Evolutionary conservation across 148 eudicot genomes (phyloP), one percentile per base, ranked within the genome.

Genomic region (Suaeda aralocaspica): DNA sequence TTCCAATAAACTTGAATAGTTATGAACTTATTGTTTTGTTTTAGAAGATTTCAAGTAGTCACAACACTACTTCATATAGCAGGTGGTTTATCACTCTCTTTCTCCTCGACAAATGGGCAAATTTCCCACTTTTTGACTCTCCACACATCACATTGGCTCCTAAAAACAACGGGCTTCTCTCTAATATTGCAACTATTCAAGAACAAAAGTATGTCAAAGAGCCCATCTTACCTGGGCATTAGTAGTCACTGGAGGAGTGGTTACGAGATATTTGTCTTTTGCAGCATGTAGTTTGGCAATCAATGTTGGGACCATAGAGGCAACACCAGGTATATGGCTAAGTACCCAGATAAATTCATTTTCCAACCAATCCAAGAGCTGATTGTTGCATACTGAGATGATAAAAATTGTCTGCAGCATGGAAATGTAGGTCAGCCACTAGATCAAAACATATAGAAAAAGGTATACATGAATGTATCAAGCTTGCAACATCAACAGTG

Each of bases 341-440:
- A 87, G 82, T 80, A 94, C 76, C 97, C 97, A 78, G 68, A 91
- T 84, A 55, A 95, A 72, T 82, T 91, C 90, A 66, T 91, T 95
- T 73, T 95, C 99, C 12, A 95, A 79, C 97, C 94, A 95, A 78
- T 91, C 78, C 34, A 95, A 82, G 56, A 95, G 99, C 72, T 95
- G 99, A 80, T 95, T 95, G 76, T 95, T 91, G 86, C 99, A 95
- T 44, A 95, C 90, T 24, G 88, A 82, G 64, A 95, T 95, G 53
- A 95, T 86, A 68, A 95, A 95, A 45, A 91, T 74, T 0, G 99
- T 95, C 99, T 95, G 94, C 74, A 74, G 41, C 70, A 75, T 13
- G 67, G 53, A 50, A 57, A 46, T n/a, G 44, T 41, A 66, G 34
- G 26, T 31, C 21, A 16, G 65, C 50, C 50, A n/a, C 3, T 13